phyloP scores from a whole-genome alignment of 148 eudicot species.

The Camellia granthamiana region DNA sequence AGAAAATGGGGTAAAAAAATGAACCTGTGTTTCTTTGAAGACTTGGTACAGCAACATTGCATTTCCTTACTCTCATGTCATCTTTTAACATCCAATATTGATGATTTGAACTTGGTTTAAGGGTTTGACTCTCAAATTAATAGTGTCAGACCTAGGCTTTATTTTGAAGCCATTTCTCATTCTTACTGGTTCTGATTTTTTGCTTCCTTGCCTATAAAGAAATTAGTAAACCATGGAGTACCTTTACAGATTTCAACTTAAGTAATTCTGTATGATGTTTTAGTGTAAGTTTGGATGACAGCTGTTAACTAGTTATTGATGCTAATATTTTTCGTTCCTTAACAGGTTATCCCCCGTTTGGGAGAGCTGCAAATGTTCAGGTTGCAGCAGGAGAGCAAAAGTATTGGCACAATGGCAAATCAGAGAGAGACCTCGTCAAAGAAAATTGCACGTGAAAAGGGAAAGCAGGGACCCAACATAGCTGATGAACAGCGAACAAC shows the following conservation, averaged over 20 bases:
- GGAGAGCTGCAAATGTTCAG: slow-evolving; percentile 73
- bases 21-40: too few species aligned
- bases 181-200: not conserved
- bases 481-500: slow-evolving; percentile 60
- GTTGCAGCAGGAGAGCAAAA: slow-evolving; percentile 77
- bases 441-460: slow-evolving; percentile 63
- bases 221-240: not conserved
- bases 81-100: too few species aligned
- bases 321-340: not conserved
- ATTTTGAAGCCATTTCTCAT: not conserved
- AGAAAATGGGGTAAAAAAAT: too few species aligned
- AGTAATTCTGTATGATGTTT: not conserved
- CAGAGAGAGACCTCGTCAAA: slow-evolving; percentile 42
- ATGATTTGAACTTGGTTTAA: too few species aligned
- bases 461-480: slow-evolving; percentile 47
- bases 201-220: not conserved
- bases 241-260: not conserved
- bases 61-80: too few species aligned
- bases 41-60: too few species aligned
- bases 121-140: not conserved
- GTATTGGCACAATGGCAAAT: slow-evolving; percentile 33
- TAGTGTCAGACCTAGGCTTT: not conserved
- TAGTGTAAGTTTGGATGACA: not conserved
- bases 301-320: not conserved
- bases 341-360: slow-evolving; percentile 81